Conservation (phyloP, 306 rosid species). For the Vigna nakashimae region DNA sequence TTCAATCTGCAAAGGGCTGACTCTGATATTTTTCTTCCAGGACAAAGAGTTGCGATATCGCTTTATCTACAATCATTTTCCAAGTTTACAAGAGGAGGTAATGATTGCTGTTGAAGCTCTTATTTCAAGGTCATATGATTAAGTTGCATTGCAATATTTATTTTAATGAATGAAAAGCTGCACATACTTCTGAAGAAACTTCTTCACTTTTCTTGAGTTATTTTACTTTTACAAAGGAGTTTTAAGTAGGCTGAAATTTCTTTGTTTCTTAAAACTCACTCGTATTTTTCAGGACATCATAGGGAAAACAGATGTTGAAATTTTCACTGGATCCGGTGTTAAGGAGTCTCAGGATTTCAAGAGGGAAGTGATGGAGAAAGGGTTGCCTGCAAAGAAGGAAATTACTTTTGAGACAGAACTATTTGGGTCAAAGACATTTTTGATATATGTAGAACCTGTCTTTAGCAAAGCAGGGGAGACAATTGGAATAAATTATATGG, state of each 20-base stretch:
- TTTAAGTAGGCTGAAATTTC: background rate
- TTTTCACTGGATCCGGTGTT: slow-evolving; percentile 93
- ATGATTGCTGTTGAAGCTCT: slow-evolving; percentile 52
- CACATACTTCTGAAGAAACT: slow-evolving; percentile 12
- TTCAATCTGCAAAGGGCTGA: slow-evolving; percentile 29
- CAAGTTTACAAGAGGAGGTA: slow-evolving; percentile 97
- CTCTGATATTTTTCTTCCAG: slow-evolving; percentile 57
- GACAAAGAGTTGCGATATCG: slow-evolving; percentile 95
- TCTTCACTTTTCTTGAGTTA: slow-evolving; percentile 41
- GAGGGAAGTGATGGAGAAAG: slow-evolving; percentile 95
- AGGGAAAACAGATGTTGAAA: slow-evolving; percentile 96
- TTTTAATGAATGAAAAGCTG: background rate
- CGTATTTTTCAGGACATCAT: slow-evolving; percentile 76
- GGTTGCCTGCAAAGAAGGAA: slow-evolving; percentile 87
- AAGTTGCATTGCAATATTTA: slow-evolving; percentile 10
- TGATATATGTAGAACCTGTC: slow-evolving; percentile 96
- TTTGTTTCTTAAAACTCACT: slow-evolving; percentile 5
- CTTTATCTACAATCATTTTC: slow-evolving; percentile 97
- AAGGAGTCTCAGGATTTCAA: slow-evolving; percentile 97
- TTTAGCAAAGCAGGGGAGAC: slow-evolving; percentile 97
- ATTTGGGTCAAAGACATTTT: slow-evolving; percentile 87
- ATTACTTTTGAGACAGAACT: slow-evolving; percentile 88
- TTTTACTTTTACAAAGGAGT: slow-evolving; percentile 26
- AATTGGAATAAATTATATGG: slow-evolving; percentile 96
- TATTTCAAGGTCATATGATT: slow-evolving; percentile 47